Evolutionary conservation across 257 asterid genomes (phyloP), one percentile per base, ranked within the genome.

Genomic region (Solanum chilense): DNA sequence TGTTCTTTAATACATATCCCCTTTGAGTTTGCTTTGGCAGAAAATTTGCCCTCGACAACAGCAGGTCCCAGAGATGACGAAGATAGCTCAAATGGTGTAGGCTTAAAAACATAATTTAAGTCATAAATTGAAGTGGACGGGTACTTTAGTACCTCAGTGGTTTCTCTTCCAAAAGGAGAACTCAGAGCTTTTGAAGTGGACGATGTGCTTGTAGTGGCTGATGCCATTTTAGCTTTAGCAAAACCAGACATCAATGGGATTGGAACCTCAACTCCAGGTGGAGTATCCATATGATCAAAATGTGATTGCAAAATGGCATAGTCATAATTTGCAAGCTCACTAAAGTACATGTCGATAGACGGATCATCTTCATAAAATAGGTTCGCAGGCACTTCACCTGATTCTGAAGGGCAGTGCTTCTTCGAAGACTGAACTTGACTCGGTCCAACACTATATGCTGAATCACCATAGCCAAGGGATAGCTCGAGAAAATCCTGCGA

Each of bases 301-400:
- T 82, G 87, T 20, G 89, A 74, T 71, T 87, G 89, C 87, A 83
- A 47, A 27, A 13, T 18, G 23, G 58, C 45, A 42, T 39, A 83
- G 3, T 83, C 77, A 14, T 45, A 21, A 82, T 33, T 45, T 6
- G 7, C 68, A 31, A 35, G 69, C 58, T 31, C 83, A 39, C 47
- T 69, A 66, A 86, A 89, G 89, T 88, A 91, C 89, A 92, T 70
- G 58, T 93, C 96, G 14, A 86, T 52, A 91, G 93, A 89, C 35
- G 92, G 94, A 87, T 93, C 92, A 83, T 94, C 98, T 81, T 89
- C 96, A 71, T 42, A 88, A 60, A 88, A 90, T 1, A 81, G 7
- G 85, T 81, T 66, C 10, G 21, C 16, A 39, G 64, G 88, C 56
- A 81, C 88, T 76, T 83, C 91, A 76, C 88, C 87, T 71, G 89